Evolutionary conservation across 805 yeast genomes (phyloP), one percentile per base, ranked within the genome.

Genomic region (Starmerella riodocensis): DNA sequence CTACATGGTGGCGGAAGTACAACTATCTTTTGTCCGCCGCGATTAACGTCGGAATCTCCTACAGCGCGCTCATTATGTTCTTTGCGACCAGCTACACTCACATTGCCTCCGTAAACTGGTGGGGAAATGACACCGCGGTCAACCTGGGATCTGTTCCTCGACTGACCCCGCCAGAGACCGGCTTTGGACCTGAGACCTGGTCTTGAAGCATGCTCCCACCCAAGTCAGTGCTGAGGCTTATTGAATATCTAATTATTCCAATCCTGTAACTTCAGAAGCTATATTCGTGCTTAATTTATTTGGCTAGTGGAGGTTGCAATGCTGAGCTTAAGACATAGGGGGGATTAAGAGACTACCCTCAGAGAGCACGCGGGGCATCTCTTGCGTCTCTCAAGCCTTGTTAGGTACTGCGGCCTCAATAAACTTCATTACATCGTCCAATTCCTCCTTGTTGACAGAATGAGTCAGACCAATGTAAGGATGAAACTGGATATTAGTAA

Each of bases 391-490:
- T n/a, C n/a, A n/a, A n/a, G n/a, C n/a, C n/a, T n/a, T n/a, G n/a
- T n/a, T 12, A 28, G 42, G 38, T 9, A 67, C 28, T 12, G 43
- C 54, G 32, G 55, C 57, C 36, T 57, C 58, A 24, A 78, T 42
- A 51, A 76, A 74, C 3, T 56, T 50, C 25, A 65, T 52, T 7
- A 76, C 62, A 29, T 77, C 79, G 1, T 43, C 53, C 45, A 88
- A 55, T 55, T 85, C 96, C 39, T 74, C 72, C 18, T 76, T 75
- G 39, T 64, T 63, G 1, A 83, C 70, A 25, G 78, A 67, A 58
- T 86, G 97, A 0, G 65, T 74, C 57, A 83, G 61, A 0, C 80
- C 81, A 4, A 56, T 52, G 54, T 82, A 88, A 11, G 61, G 58
- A 33, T 73, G 80, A 22, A 60, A 53, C 45, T 67, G 68, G 17